Evolutionary conservation across 1,139 yeast genomes (phyloP).

Genomic region (Pichia terricola): DNA sequence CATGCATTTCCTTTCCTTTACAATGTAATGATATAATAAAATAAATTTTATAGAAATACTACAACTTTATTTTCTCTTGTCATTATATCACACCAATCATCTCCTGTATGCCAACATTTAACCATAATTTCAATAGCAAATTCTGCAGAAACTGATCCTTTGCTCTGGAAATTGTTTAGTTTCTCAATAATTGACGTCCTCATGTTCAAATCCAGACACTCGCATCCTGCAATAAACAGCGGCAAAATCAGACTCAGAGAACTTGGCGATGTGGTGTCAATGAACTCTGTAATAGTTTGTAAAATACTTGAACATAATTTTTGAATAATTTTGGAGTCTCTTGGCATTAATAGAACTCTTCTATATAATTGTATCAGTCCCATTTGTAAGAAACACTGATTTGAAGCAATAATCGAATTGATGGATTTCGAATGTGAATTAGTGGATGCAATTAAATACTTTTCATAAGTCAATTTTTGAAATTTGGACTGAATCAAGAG

Average conservation of each 20-base stretch:
- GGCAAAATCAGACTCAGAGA: constrained; percentile 49
- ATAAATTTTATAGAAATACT: constrained; percentile 24
- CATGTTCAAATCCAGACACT: constrained; percentile 31
- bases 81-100: constrained; percentile 49
- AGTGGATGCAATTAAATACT: constrained; percentile 14
- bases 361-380: constrained; percentile 51
- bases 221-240: constrained; percentile 53
- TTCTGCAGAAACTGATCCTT: constrained; percentile 43
- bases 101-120: constrained; percentile 48
- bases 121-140: constrained; percentile 41
- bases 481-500: constrained; percentile 37
- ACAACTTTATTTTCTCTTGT: constrained; percentile 36
- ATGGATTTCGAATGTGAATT: constrained; percentile 8
- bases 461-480: constrained; percentile 22
- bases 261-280: constrained; percentile 41
- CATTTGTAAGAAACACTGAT: constrained; percentile 43
- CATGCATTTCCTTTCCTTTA: too few relatives aligned
- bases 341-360: constrained; percentile 41
- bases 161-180: constrained; percentile 29
- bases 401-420: constrained; percentile 39
- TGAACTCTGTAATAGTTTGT: constrained; percentile 27
- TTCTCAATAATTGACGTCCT: constrained; percentile 32
- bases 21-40: not conserved
- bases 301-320: constrained; percentile 38
- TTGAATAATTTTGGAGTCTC: constrained; percentile 37